Evolutionary conservation across 257 asterid genomes (phyloP), one percentile per base, ranked within the genome.

Genomic region (Solanum rostratum): DNA sequence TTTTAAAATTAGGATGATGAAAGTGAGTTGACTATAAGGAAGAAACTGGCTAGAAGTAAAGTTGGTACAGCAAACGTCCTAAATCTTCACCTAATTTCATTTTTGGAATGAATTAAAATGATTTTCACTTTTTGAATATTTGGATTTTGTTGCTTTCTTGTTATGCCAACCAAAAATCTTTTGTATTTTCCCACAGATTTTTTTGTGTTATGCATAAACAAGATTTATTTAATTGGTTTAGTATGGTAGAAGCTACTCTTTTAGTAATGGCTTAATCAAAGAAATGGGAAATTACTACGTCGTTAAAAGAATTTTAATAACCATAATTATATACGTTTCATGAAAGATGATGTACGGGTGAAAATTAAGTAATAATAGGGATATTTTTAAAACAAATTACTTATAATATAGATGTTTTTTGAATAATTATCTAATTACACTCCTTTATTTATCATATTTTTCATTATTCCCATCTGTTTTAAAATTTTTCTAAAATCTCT

Each of bases 61-160:
- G 93, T 93, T 88, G 96, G 94, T 93, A 84, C 85, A 92, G 89
- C 95, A 90, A 86, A 91, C 92, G 83, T 91, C 92, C 91, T 92
- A 89, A 88, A 88, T 86, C 87, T 87, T 87, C 93, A 87, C 90
- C 89, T 33, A 71, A 84, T 80, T 24, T 19, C 66, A 84, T 81
- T 24, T 73, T 65, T 74, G 41, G 52, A 83, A 45, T 74, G 52
- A 16, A 10, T 37, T 57, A 65, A 33, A 39, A 46, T 46, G 15
- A 46, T 15, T 46, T 73, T 73, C 16, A 45, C 39, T 45, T 45
- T 70, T 68, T 30, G 10, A 22, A 46, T 49, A 24, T 46, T 10
- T 73, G 81, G 57, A 43, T 74, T 74, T 74, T 74, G 60, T 46
- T 49, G 43, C 19, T 76, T 76, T 76, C 62, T 76, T 76, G 82